phyloP scores from a whole-genome alignment of 768 basidiomycete species.

The Termitomyces sp. region DNA sequence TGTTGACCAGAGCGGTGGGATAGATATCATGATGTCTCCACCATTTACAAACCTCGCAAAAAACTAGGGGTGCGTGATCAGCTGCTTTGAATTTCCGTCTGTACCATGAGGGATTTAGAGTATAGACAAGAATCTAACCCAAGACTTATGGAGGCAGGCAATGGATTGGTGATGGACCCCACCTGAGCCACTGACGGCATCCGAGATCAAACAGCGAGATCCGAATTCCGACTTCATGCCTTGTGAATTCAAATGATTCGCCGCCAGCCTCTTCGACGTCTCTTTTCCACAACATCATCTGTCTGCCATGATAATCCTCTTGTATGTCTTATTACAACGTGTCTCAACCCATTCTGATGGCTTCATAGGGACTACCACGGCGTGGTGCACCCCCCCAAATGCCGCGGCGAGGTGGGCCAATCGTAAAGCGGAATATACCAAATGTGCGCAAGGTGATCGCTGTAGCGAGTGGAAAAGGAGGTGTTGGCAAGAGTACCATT shows the following conservation, averaged over 20 bases:
- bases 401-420: constrained; percentile 51
- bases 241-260: too few species aligned
- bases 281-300: too few species aligned
- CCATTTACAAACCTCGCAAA: not conserved
- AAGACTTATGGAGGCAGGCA: not conserved
- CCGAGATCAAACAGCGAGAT: too few species aligned
- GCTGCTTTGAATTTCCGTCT: not conserved
- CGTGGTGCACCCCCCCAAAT: constrained; percentile 47
- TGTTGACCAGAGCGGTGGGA: not conserved
- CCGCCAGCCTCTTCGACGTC: too few species aligned
- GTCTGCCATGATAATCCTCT: constrained; percentile 17
- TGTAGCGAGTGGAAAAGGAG: constrained; percentile 93
- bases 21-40: not conserved
- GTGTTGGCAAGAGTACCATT: constrained; percentile 85
- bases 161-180: not conserved
- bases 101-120: too few species aligned
- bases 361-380: constrained; percentile 26
- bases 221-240: too few species aligned
- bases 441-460: constrained; percentile 79
- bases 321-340: constrained; percentile 1
- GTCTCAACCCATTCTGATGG: not conserved
- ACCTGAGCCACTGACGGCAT: too few species aligned
- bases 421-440: constrained; percentile 54
- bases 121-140: not conserved
- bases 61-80: not conserved